Percentiles rank a stretch among this genome's conserved stretches.
Evolutionary conservation across 2,329 filamentous ascomycete genomes (phyloP).

Genomic region (Phaeosphaeria sp.): DNA sequence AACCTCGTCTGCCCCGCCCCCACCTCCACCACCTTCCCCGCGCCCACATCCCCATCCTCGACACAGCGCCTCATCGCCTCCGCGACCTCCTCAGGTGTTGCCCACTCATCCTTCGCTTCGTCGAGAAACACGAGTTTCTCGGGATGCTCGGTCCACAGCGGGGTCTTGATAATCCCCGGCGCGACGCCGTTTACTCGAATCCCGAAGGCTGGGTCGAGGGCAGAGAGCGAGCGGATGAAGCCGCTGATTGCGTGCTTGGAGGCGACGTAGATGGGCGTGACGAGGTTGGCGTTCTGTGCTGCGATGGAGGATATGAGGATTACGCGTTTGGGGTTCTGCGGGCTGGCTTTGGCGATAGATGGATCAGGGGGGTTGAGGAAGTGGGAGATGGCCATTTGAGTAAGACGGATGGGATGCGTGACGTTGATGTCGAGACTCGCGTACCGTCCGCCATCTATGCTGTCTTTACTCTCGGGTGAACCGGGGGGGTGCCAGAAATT

Average conservation of each 20-base stretch:
- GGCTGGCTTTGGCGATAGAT: slow-evolving; percentile 39
- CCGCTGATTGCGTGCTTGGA: slow-evolving; percentile 56
- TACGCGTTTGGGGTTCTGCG: slow-evolving; percentile 54
- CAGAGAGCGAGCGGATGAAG: slow-evolving; percentile 58
- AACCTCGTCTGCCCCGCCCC: slow-evolving; percentile 58
- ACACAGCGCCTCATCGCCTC: slow-evolving; percentile 64
- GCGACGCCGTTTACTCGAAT: slow-evolving; percentile 67
- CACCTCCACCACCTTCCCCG: slow-evolving; percentile 62
- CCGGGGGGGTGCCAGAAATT: slow-evolving; percentile 60
- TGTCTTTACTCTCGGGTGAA: slow-evolving; percentile 42
- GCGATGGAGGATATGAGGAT: slow-evolving; percentile 55
- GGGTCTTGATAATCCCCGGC: slow-evolving; percentile 67
- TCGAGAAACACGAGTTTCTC: slow-evolving; percentile 64
- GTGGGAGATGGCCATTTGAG: slow-evolving; percentile 55
- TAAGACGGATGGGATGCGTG: slow-evolving; percentile 56
- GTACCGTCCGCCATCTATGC: slow-evolving; percentile 31
- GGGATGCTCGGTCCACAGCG: slow-evolving; percentile 67
- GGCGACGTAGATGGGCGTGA: slow-evolving; percentile 54
- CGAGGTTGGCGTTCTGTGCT: slow-evolving; percentile 49
- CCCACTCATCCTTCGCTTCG: slow-evolving; percentile 60
- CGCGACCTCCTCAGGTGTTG: slow-evolving; percentile 67
- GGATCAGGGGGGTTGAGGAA: slow-evolving; percentile 48
- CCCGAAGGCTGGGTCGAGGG: slow-evolving; percentile 57
- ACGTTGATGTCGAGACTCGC: slow-evolving; percentile 55
- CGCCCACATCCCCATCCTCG: slow-evolving; percentile 57